Percentiles rank a stretch among this genome's conserved stretches.
Conservation (phyloP, 148 eudicot genomes). For the Arctostaphylos glauca region DNA sequence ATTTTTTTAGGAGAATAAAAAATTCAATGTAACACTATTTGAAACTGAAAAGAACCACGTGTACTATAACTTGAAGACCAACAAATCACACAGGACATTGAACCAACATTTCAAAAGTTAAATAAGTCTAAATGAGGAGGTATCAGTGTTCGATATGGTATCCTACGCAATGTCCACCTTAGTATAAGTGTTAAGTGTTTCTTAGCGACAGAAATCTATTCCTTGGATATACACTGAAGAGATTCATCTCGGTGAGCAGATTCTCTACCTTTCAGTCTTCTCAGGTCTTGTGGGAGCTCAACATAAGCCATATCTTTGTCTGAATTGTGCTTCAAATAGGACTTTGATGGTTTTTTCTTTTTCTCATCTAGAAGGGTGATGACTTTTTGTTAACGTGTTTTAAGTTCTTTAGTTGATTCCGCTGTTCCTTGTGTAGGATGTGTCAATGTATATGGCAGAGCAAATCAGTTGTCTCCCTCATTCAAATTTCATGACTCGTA, state of each 20-base stretch:
- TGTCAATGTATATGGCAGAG: slow-evolving; percentile 5
- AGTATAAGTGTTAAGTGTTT: neutral
- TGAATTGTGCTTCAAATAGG: neutral
- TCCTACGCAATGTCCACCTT: neutral
- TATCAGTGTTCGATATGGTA: neutral
- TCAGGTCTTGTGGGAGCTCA: neutral
- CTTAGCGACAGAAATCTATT: neutral
- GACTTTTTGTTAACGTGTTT: neutral
- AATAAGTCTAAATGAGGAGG: neutral
- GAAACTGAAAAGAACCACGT: neutral
- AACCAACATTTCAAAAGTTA: neutral
- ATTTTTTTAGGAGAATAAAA: neutral
- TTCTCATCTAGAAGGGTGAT: neutral
- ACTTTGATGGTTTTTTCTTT: neutral
- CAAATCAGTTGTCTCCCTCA: neutral
- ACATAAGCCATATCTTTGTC: neutral
- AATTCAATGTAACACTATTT: neutral
- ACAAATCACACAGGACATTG: neutral
- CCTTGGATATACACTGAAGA: neutral
- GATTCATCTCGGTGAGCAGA: neutral
- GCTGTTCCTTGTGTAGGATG: neutral
- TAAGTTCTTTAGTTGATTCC: neutral
- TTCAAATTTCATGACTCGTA: neutral
- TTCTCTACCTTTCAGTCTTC: neutral
- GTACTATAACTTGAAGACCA: neutral